Evolutionary conservation across 371 early-diverging fungal genomes (phyloP).

Genomic region (Apophysomyces trapeziformis): DNA sequence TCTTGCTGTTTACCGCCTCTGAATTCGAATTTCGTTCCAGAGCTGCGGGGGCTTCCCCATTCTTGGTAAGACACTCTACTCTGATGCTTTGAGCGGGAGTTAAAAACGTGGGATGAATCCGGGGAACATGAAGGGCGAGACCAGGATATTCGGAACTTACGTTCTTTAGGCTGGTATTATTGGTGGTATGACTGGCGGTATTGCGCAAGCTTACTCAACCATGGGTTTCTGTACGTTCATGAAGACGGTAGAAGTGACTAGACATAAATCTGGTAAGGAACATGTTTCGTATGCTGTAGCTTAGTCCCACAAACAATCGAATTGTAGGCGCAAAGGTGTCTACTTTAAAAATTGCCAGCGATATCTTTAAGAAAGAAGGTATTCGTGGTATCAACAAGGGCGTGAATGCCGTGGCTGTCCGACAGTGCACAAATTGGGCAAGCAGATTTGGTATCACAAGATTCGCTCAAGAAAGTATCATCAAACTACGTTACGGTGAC

Average conservation of each 20-base stretch:
- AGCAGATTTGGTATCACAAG: slow-evolving; percentile 92
- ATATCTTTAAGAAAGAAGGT: slow-evolving; percentile 92
- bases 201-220: slow-evolving; percentile 93
- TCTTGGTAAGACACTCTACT: slow-evolving; percentile 38
- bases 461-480: slow-evolving; percentile 79
- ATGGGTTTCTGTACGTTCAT: slow-evolving; percentile 99
- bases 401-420: slow-evolving; percentile 88
- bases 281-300: no score
- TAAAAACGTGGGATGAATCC: neutral
- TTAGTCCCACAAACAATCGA: no score
- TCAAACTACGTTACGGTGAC: slow-evolving; percentile 56
- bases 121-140: neutral
- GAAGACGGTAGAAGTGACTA: slow-evolving; percentile 98
- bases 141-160: neutral
- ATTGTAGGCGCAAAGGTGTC: slow-evolving; percentile 63
- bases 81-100: no score
- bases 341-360: slow-evolving; percentile 81
- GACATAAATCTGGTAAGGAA: slow-evolving; percentile 72
- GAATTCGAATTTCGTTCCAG: slow-evolving; percentile 86
- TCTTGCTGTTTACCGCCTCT: slow-evolving; percentile 90
- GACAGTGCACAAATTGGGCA: slow-evolving; percentile 98
- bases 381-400: slow-evolving; percentile 96
- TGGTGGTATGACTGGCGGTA: slow-evolving; percentile 93
- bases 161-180: slow-evolving; percentile 75
- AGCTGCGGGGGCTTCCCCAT: slow-evolving; percentile 61